Evolutionary conservation across 1,284 basidiomycete species (phyloP).

Genomic region (Naganishia cerealis): DNA sequence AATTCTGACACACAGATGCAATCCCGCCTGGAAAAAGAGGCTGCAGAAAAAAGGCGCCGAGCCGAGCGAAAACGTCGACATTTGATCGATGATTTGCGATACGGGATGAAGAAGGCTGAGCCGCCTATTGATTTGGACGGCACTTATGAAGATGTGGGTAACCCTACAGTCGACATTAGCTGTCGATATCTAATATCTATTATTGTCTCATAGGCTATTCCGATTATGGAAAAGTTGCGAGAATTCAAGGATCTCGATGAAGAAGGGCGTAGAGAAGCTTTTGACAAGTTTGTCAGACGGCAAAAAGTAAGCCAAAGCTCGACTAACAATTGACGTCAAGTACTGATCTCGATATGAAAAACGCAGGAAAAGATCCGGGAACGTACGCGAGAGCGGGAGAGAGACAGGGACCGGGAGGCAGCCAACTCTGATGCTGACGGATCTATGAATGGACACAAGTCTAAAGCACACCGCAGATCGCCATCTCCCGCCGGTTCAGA

Average conservation of each 20-base stretch:
- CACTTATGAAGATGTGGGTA: conserved; percentile 72
- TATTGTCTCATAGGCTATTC: conserved; percentile 60
- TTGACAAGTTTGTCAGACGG: conserved; percentile 77
- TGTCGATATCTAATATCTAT: conserved; percentile 6
- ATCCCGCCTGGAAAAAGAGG: conserved; percentile 67
- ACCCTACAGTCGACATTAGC: background rate
- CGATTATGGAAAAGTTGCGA: conserved; percentile 72
- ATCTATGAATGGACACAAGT: conserved; percentile 28
- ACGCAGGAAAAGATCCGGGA: conserved; percentile 72
- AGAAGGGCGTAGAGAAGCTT: conserved; percentile 74
- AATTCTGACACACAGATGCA: conserved; percentile 61
- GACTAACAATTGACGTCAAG: conserved; percentile 3
- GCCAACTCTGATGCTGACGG: conserved; percentile 28
- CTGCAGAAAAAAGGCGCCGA: conserved; percentile 75
- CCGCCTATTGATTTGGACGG: conserved; percentile 72
- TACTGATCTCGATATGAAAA: conserved; percentile 7
- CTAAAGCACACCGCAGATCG: conserved; percentile 47
- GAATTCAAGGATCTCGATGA: conserved; percentile 77
- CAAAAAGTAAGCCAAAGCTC: conserved; percentile 64
- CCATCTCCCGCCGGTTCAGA: conserved; percentile 21
- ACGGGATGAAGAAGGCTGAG: conserved; percentile 85
- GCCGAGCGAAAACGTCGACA: conserved; percentile 81
- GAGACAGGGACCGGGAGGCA: conserved; percentile 32
- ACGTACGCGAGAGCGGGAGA: conserved; percentile 35
- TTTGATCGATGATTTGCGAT: conserved; percentile 90